These are phyloP conservation scores for Bipolaris cookei DNA, from an alignment of 2,329 filamentous ascomycete genomes.

Conservation along the genomic window DNA sequence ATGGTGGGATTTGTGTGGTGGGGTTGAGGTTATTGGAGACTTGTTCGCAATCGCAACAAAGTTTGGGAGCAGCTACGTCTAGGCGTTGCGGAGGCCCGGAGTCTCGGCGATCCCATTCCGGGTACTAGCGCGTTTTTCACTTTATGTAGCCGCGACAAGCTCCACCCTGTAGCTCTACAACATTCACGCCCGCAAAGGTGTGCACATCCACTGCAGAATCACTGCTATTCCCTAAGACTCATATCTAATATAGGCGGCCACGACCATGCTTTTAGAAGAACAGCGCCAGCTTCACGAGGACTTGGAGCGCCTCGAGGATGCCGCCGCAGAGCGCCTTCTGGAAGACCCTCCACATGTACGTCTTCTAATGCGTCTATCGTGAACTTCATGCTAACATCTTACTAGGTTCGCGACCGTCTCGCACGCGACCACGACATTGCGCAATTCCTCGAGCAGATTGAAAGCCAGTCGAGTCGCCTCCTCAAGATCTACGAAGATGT, in stretches of 20 bases:
- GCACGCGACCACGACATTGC: constrained; percentile 91
- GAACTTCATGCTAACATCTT: constrained; percentile 7
- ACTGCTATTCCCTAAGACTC: constrained; percentile 21
- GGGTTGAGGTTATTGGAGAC: constrained; percentile 10
- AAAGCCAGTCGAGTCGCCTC: constrained; percentile 81
- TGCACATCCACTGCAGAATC: constrained; percentile 21
- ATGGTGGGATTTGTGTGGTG: not conserved
- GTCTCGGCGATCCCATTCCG: constrained; percentile 21
- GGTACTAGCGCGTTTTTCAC: constrained; percentile 24
- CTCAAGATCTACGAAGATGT: constrained; percentile 84
- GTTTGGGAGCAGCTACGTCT: constrained; percentile 28
- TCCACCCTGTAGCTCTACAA: constrained; percentile 21
- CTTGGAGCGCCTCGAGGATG: constrained; percentile 92
- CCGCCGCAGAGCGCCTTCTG: constrained; percentile 83
- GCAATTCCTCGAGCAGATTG: constrained; percentile 84
- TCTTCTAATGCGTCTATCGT: not conserved
- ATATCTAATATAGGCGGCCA: constrained; percentile 29
- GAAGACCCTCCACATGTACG: constrained; percentile 88
- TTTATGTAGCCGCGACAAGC: constrained; percentile 21
- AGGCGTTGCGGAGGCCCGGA: constrained; percentile 24
- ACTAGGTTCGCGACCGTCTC: constrained; percentile 82
- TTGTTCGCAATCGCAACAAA: constrained; percentile 25
- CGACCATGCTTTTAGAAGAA: constrained; percentile 82
- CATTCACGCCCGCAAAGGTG: constrained; percentile 31
- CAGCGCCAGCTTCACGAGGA: constrained; percentile 95